Base-by-base conservation (phyloP, 495 filamentous ascomycete genomes). In the Parachaetomium inaequale region DNA sequence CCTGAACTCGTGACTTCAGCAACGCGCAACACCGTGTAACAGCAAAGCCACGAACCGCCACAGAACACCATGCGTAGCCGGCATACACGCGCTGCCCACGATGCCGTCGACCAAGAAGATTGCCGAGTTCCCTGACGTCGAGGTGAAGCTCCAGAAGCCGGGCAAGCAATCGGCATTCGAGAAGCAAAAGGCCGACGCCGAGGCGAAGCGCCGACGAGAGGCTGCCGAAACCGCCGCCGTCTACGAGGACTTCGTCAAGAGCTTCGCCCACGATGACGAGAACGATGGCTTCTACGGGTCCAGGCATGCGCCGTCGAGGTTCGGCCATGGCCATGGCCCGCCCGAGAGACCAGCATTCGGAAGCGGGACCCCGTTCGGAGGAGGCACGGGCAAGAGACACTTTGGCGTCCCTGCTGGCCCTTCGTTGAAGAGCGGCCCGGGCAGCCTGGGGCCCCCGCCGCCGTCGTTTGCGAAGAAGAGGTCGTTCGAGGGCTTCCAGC, bases 91-190 rank as follows among this genome's bases (percentile, higher is more conserved):
- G 25, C 43, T 4, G 28, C 56, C 61, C 43, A 74, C 51, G 21
- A 80, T 81, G 78, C 75, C 77, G 61, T 70, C 72, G 55, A 72
- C 61, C 51, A 76, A 74, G 43, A 74, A 75, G 65, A 69, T 79
- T 46, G 62, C 68, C 66, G 85, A 85, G n/a, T 94, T 95, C 70
- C 91, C 92, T n/a, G 87, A 94, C 69, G 81, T 93, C 51, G 84
- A 85, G 36, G 84, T 86, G 45, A 98, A 97, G 72, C 86, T 96
- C 43, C 84, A 89, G 26, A 89, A 91, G 12, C 88, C 92, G 0
- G 83, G 81, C 42, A 95, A 93, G 75, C 92, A 96, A 71, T 95
- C 92, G 14, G 83, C 91, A 34, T 98, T 96, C 76, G 93, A 98
- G 75, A 87, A 88, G 58, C 90, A 94, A 66, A 94, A 93, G 77